Conservation (phyloP, 164 flowering plant genomes). For the Piper betle region DNA sequence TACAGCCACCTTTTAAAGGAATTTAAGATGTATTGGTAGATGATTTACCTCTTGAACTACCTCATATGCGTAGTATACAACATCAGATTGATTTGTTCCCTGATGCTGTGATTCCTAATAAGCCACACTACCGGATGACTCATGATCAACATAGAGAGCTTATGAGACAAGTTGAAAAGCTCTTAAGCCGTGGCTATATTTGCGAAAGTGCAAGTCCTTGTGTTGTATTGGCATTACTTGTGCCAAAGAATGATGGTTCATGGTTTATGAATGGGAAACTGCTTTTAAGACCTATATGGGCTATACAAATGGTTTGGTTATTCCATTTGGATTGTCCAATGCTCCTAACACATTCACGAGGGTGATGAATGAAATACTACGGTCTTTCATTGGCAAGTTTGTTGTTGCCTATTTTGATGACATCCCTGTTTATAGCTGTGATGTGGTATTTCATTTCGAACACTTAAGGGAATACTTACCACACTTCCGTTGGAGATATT, state of each 20-base stretch:
- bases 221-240: not conserved
- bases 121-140: not conserved
- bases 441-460: no score
- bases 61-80: not conserved
- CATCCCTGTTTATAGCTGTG: not conserved
- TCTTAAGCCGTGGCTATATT: not conserved
- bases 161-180: not conserved
- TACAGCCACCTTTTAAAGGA: no score
- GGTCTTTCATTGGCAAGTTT: not conserved
- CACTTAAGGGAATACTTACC: no score
- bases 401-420: slow-evolving; percentile 2
- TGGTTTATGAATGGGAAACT: not conserved
- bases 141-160: not conserved
- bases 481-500: no score
- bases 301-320: not conserved
- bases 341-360: not conserved
- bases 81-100: not conserved
- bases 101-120: not conserved
- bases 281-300: not conserved
- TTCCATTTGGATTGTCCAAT: not conserved
- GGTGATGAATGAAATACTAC: not conserved
- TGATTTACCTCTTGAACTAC: no score
- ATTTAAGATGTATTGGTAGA: no score
- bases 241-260: not conserved
- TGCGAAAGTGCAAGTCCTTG: not conserved